Evolutionary conservation across 139 green algal genomes (phyloP).

Genomic region (Chlorella sp.): DNA sequence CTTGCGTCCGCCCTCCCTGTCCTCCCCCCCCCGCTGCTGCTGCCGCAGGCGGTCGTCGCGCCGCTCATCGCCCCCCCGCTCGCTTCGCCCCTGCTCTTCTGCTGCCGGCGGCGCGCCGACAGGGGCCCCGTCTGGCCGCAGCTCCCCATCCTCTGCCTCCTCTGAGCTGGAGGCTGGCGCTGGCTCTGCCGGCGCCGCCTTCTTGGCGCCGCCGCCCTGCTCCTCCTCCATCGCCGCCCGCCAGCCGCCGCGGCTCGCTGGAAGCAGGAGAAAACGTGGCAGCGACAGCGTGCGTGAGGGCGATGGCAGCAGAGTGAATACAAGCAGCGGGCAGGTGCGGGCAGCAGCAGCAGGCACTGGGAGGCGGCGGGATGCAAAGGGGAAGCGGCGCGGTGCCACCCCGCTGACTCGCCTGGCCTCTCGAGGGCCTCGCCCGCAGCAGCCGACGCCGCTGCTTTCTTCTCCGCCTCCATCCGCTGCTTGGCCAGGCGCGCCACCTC

Average conservation of each 20-base stretch:
- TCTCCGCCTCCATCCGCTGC: conserved; percentile 7
- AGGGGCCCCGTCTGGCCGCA: not conserved
- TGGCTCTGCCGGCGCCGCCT: too few species aligned
- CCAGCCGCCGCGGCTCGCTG: conserved; percentile 23
- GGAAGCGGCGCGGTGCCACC: too few species aligned
- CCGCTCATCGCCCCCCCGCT: too few species aligned
- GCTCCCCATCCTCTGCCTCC: conserved; percentile 13
- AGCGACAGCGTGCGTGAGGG: not conserved
- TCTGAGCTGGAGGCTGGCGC: conserved; percentile 2
- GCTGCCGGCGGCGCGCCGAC: not conserved
- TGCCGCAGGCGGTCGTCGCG: not conserved
- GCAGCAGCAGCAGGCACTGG: not conserved
- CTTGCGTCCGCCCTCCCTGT: not conserved
- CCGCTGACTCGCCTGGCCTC: conserved; percentile 4
- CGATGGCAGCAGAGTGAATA: not conserved
- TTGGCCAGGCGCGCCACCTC: conserved; percentile 22
- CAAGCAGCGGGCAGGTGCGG: not conserved
- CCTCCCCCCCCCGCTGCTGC: not conserved
- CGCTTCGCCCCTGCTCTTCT: not conserved
- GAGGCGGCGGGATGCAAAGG: not conserved
- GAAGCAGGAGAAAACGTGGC: not conserved
- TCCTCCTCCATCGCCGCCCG: not conserved
- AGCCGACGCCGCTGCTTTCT: not conserved
- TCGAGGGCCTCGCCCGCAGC: not conserved
- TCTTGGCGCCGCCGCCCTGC: too few species aligned